Conservation (phyloP, 306 rosid species). For the Cucurbita moschata region DNA sequence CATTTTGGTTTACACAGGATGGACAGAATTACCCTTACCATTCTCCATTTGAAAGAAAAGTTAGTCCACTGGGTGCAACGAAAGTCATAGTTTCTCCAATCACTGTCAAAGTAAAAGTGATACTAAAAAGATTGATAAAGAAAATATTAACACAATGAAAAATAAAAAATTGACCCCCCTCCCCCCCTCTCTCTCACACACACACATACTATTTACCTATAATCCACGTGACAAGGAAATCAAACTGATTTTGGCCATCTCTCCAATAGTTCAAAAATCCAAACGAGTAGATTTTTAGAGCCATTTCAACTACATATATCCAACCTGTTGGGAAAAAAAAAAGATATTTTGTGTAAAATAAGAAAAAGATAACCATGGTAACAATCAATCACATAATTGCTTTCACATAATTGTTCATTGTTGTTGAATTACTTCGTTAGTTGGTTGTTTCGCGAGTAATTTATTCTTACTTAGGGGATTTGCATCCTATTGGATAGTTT, state of each 20-base stretch:
- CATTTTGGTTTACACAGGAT: not conserved
- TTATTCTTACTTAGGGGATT: not conserved
- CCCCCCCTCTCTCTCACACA: not conserved
- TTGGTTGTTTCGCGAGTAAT: not conserved
- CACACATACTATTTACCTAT: constrained; percentile 44
- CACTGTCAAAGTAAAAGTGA: constrained; percentile 29
- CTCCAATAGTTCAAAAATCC: constrained; percentile 93
- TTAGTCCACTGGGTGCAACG: constrained; percentile 35
- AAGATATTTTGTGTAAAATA: not conserved
- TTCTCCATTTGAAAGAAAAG: constrained; percentile 82
- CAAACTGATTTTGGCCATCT: constrained; percentile 89
- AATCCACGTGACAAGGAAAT: constrained; percentile 63
- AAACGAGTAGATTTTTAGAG: constrained; percentile 57
- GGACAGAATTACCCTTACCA: constrained; percentile 36
- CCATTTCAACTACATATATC: constrained; percentile 85
- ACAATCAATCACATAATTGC: not conserved
- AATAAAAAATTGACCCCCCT: not conserved
- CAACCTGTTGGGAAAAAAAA: constrained; percentile 53
- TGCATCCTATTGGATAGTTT: not conserved
- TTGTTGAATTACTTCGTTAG: not conserved
- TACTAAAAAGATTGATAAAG: not conserved
- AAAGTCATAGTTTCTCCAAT: constrained; percentile 81
- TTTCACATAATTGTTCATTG: not conserved
- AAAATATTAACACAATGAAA: not conserved
- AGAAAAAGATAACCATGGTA: not conserved